A percentile compares a stretch with the other conserved stretches of the same genome.
phyloP scores from a whole-genome alignment of 352 stramenopile genomes.

The Globisporangium apiculatum region DNA sequence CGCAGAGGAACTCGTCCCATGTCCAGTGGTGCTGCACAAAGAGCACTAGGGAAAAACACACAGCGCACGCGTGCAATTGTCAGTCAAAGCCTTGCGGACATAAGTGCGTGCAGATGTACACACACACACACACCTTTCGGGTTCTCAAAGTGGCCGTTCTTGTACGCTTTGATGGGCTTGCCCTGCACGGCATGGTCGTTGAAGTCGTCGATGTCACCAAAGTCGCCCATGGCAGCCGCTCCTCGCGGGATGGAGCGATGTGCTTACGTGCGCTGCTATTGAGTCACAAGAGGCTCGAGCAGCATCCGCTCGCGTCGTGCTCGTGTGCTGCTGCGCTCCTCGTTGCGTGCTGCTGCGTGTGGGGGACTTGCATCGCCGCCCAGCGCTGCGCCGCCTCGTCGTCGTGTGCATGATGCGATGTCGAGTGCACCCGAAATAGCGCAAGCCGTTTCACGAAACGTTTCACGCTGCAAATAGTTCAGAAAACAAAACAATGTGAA shows the following conservation, averaged over 20 bases:
- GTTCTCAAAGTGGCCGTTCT: constrained; percentile 74
- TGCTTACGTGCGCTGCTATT: background rate
- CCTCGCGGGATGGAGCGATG: too few relatives aligned
- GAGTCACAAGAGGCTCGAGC: background rate
- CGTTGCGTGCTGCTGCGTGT: background rate
- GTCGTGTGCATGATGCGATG: too few relatives aligned
- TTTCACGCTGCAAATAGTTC: too few relatives aligned
- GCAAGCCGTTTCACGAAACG: too few relatives aligned
- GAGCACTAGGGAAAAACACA: constrained; percentile 24
- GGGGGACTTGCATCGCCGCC: too few relatives aligned
- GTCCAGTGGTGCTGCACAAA: constrained; percentile 85
- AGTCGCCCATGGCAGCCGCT: constrained; percentile 43
- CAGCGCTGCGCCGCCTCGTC: too few relatives aligned
- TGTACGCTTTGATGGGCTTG: constrained; percentile 74
- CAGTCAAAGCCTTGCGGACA: too few relatives aligned
- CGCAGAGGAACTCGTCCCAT: constrained; percentile 81
- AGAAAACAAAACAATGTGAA: too few relatives aligned
- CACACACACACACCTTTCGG: constrained; percentile 35
- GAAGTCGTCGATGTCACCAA: constrained; percentile 76
- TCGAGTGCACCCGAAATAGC: too few relatives aligned
- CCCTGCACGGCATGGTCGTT: constrained; percentile 72
- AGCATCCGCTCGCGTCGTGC: background rate
- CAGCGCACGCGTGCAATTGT: background rate
- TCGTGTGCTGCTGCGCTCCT: background rate
- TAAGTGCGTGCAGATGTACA: background rate